Evolutionary conservation across 1,139 yeast species (phyloP), one percentile per base, ranked within the genome.

Genomic region (Saccharomyces hybrid): DNA sequence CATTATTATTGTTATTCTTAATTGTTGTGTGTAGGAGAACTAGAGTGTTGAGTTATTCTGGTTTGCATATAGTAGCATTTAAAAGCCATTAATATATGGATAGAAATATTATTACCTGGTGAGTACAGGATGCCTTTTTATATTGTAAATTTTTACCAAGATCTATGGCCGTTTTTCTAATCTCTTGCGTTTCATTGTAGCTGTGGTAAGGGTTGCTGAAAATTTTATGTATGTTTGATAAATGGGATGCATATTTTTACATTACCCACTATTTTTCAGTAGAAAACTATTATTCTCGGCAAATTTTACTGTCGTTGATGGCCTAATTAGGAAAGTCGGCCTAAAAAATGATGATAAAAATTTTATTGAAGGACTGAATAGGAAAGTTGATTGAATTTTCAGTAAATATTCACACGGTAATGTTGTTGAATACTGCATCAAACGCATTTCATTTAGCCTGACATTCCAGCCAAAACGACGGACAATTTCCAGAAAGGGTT

Each of bases 261-360:
- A 38, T 38, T 8, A 7, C 19, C 44, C 44, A 38, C 44, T 38
- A 9, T 38, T 38, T 38, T 38, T 19, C 24, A 38, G 44, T 38
- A 38, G 44, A 38, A 24, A 16, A 11, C 3, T 11, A 38, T 19
- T 38, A 19, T 9, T 9, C 19, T 4, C 44, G 44, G 44, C 21
- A 6, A 19, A 38, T 19, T 38, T 38, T 38, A 19, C 44, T 38
- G 44, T 38, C 44, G 44, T 38, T 38, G 44, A 38, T 38, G 24
- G 44, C 44, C 44, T 38, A 38, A 38, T 38, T 38, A 38, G 44
- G 44, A 38, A 38, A 4, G 26, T 38, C 12, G 11, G 19, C 24
- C 16, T 38, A 16, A 11, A 38, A 38, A 53, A 56, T 21, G 21
- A n/a, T 24, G 21, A 42, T 16, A 51, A 27, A 48, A 19, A 34